Evolutionary conservation across 371 early-diverging fungal genomes (phyloP).

Genomic region (Haplosporangium sp.): DNA sequence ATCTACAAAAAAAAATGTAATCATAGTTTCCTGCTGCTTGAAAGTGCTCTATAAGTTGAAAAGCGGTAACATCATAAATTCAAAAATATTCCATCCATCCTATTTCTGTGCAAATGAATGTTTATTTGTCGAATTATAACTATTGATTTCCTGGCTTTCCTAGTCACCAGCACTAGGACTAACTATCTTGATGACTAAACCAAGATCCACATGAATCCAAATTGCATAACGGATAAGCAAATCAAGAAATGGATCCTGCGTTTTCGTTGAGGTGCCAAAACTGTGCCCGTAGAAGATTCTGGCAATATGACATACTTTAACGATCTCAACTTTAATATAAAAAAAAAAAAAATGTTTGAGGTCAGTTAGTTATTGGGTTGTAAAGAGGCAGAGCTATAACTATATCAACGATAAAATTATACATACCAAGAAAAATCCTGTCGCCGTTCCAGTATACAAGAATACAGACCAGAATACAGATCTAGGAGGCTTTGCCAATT

Average conservation of each 20-base stretch:
- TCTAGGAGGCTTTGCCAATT: constrained; percentile 62
- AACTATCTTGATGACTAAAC: constrained; percentile 35
- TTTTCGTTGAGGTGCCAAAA: constrained; percentile 78
- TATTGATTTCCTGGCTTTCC: too few relatives aligned
- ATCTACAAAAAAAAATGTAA: constrained; percentile 1
- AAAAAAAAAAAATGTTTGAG: not conserved
- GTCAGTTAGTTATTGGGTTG: not conserved
- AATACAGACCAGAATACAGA: constrained; percentile 75
- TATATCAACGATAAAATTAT: not conserved
- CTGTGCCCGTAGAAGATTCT: constrained; percentile 82
- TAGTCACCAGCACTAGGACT: too few relatives aligned
- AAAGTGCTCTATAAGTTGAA: not conserved
- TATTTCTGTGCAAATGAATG: not conserved
- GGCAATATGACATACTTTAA: constrained; percentile 92
- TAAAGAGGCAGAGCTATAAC: not conserved
- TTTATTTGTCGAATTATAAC: too few relatives aligned
- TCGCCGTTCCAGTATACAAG: constrained; percentile 81
- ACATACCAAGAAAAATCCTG: constrained; percentile 86
- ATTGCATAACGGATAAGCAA: constrained; percentile 85
- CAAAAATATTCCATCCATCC: too few relatives aligned
- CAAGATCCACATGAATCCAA: constrained; percentile 85
- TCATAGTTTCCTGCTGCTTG: constrained; percentile 4
- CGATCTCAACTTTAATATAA: constrained; percentile 76
- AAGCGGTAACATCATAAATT: not conserved
- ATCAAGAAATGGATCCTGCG: constrained; percentile 91